Percentiles rank a stretch among this genome's conserved stretches.
Conservation (phyloP, 2,329 filamentous ascomycete species). For the Furcasterigmium furcatum region DNA sequence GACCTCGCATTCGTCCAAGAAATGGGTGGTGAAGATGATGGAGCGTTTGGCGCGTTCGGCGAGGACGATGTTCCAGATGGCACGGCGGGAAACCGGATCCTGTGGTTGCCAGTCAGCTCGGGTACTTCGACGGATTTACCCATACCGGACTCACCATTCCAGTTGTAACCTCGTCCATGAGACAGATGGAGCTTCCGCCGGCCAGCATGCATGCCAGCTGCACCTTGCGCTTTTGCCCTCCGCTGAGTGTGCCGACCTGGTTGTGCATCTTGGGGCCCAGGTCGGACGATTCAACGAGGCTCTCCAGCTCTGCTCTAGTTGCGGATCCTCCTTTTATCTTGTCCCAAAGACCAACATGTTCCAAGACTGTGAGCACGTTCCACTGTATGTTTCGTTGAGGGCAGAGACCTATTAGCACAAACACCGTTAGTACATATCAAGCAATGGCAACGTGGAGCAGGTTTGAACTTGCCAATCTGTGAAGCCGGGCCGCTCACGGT, state of each 20-base stretch:
- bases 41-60: conserved; percentile 63
- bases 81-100: conserved; percentile 61
- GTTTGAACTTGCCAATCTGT: conserved; percentile 35
- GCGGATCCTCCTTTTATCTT: conserved; percentile 53
- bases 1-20: conserved; percentile 70
- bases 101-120: background rate
- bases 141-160: conserved; percentile 40
- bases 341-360: conserved; percentile 69
- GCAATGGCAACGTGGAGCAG: background rate
- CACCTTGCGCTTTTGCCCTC: conserved; percentile 75
- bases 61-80: conserved; percentile 55
- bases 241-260: conserved; percentile 61
- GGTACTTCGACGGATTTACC: background rate
- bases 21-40: conserved; percentile 70
- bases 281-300: conserved; percentile 52
- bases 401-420: conserved; percentile 55
- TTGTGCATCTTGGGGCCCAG: conserved; percentile 65
- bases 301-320: conserved; percentile 39
- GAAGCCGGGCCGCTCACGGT: conserved; percentile 43
- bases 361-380: conserved; percentile 67
- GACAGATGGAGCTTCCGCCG: conserved; percentile 69
- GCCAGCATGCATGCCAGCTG: conserved; percentile 78
- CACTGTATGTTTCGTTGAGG: conserved; percentile 76
- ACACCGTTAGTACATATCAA: background rate
- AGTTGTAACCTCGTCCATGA: conserved; percentile 71